phyloP scores from a whole-genome alignment of 768 basidiomycete genomes.

The Sporobolomyces roseus region DNA sequence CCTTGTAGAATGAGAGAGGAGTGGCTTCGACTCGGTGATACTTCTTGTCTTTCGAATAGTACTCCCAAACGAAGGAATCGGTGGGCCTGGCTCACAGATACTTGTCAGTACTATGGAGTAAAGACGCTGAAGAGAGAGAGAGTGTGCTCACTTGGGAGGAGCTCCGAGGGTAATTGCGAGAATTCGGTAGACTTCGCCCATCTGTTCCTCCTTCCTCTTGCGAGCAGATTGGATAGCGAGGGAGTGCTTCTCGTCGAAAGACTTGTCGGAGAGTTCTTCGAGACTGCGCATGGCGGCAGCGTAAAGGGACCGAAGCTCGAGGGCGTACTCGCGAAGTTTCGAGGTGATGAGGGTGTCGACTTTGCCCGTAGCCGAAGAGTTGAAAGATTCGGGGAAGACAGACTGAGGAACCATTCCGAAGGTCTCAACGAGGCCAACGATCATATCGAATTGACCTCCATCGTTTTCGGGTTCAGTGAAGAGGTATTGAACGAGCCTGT shows the following conservation, averaged over 20 bases:
- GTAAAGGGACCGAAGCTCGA: conserved; percentile 60
- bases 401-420: conserved; percentile 85
- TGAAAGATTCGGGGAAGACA: conserved; percentile 59
- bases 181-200: conserved; percentile 77
- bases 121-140: too few relatives aligned
- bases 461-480: conserved; percentile 75
- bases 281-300: conserved; percentile 16
- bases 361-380: conserved; percentile 68
- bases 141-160: too few relatives aligned
- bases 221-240: conserved; percentile 56
- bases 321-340: conserved; percentile 84
- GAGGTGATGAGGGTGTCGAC: conserved; percentile 77
- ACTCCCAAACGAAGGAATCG: conserved; percentile 78
- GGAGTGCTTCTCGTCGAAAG: conserved; percentile 17
- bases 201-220: conserved; percentile 75
- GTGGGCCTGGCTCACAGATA: too few relatives aligned
- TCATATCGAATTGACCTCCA: conserved; percentile 51
- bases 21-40: conserved; percentile 63
- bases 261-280: conserved; percentile 50
- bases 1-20: conserved; percentile 71
- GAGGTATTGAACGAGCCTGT: conserved; percentile 74
- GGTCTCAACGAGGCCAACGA: conserved; percentile 63
- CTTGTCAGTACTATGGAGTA: too few relatives aligned
- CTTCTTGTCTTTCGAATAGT: conserved; percentile 70
- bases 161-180: conserved; percentile 82